Evolutionary conservation across 1,284 basidiomycete genomes (phyloP).

Genomic region (Trametes hirsuta): DNA sequence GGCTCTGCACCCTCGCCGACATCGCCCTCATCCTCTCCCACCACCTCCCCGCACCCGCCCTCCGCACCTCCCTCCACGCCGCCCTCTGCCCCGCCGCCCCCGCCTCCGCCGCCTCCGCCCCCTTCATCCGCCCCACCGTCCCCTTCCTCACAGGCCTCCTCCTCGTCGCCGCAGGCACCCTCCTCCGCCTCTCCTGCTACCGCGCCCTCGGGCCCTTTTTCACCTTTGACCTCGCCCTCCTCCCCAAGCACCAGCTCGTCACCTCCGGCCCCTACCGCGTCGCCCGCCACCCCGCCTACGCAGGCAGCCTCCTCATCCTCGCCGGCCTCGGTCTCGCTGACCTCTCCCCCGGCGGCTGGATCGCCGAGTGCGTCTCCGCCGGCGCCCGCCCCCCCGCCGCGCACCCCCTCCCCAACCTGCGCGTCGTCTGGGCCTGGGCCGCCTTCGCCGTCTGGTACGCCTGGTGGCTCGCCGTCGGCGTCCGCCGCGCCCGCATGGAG

Average conservation of each 20-base stretch:
- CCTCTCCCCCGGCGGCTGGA: slow-evolving; percentile 56
- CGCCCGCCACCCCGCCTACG: slow-evolving; percentile 44
- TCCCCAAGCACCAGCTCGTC: slow-evolving; percentile 57
- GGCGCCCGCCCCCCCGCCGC: slow-evolving; percentile 19
- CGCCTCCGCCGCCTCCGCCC: slow-evolving; percentile 28
- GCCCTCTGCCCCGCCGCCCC: slow-evolving; percentile 29
- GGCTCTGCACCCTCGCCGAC: slow-evolving; percentile 54
- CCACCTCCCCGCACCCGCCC: slow-evolving; percentile 35
- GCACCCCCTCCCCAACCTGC: background rate
- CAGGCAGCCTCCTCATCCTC: slow-evolving; percentile 40
- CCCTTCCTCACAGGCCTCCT: slow-evolving; percentile 54
- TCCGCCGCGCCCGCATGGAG: slow-evolving; percentile 55
- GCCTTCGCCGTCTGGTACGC: slow-evolving; percentile 54
- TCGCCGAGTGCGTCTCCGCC: slow-evolving; percentile 49
- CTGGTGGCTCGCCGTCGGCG: slow-evolving; percentile 53
- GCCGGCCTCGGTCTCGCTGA: slow-evolving; percentile 56
- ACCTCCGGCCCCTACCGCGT: slow-evolving; percentile 55
- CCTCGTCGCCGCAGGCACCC: slow-evolving; percentile 49
- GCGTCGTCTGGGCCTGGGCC: slow-evolving; percentile 30
- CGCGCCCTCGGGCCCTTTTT: slow-evolving; percentile 53
- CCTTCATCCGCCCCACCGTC: slow-evolving; percentile 45
- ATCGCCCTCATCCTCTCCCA: slow-evolving; percentile 47
- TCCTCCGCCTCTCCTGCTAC: slow-evolving; percentile 44
- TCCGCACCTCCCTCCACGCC: slow-evolving; percentile 26
- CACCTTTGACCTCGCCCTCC: slow-evolving; percentile 64